These are phyloP conservation scores for Lactarius sp. DNA, from an alignment of 768 basidiomycete genomes.

Conservation along the genomic window DNA sequence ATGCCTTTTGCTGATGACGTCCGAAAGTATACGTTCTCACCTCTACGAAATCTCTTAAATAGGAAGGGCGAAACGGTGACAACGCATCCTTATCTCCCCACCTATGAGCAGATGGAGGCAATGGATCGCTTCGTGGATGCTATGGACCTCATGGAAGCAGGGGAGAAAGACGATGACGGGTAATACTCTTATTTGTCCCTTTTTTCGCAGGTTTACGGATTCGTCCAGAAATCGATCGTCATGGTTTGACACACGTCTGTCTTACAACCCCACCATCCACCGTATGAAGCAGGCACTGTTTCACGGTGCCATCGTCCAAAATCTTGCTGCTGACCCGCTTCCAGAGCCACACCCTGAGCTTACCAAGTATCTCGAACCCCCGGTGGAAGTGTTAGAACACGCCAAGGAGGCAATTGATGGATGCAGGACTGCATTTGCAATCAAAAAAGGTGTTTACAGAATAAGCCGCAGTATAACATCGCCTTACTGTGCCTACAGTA, in stretches of 20 bases:
- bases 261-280: conserved; percentile 88
- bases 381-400: conserved; percentile 58
- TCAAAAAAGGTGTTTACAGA: conserved; percentile 60
- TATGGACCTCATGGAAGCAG: conserved; percentile 80
- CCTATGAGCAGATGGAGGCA: conserved; percentile 63
- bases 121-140: conserved; percentile 88
- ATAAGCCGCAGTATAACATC: background rate
- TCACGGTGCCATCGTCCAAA: conserved; percentile 74
- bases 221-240: conserved; percentile 47
- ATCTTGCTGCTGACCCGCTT: conserved; percentile 69
- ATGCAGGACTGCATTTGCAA: conserved; percentile 63
- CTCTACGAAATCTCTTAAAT: conserved; percentile 65
- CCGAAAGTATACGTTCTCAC: conserved; percentile 81
- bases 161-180: conserved; percentile 75
- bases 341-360: conserved; percentile 85
- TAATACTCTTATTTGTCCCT: conserved; percentile 29
- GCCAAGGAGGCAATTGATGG: conserved; percentile 52
- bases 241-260: conserved; percentile 75
- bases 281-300: conserved; percentile 91
- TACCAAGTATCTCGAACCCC: conserved; percentile 78
- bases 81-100: conserved; percentile 81
- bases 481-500: conserved; percentile 36
- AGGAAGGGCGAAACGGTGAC: conserved; percentile 69
- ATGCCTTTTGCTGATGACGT: conserved; percentile 96
- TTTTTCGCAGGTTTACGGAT: conserved; percentile 2